phyloP scores from a whole-genome alignment of 352 stramenopile species.

The Globisporangium middletonii region DNA sequence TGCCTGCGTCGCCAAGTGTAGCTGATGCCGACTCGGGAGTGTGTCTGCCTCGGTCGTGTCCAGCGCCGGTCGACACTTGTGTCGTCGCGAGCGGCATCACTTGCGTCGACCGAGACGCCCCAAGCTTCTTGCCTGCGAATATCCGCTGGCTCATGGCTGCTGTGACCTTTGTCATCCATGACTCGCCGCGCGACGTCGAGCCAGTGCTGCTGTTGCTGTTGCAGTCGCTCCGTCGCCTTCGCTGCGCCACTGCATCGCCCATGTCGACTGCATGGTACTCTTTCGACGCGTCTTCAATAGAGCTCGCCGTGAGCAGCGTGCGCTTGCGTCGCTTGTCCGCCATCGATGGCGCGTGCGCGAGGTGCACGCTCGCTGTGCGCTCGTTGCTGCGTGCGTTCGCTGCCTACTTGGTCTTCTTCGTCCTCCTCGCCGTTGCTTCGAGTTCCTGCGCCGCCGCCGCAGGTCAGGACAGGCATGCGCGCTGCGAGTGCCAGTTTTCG shows the following conservation, averaged over 20 bases:
- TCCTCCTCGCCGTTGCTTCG: not conserved
- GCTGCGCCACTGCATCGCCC: conserved; percentile 1
- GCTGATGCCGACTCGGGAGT: not conserved
- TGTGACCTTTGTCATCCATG: conserved; percentile 67
- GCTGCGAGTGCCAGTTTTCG: no score
- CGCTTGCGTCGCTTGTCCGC: conserved; percentile 34
- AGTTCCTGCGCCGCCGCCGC: not conserved
- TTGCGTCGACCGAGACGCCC: conserved; percentile 49
- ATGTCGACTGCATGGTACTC: conserved; percentile 37
- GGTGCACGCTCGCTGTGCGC: conserved; percentile 10
- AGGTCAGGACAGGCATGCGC: not conserved
- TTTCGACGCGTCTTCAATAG: conserved; percentile 16
- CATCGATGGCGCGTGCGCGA: conserved; percentile 16
- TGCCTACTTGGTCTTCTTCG: not conserved
- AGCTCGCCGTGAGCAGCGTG: conserved; percentile 18
- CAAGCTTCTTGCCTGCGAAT: conserved; percentile 46
- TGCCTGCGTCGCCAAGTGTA: not conserved
- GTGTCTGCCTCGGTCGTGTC: not conserved
- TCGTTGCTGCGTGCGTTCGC: not conserved
- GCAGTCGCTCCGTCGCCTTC: conserved; percentile 21
- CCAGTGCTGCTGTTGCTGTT: conserved; percentile 13
- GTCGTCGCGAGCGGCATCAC: conserved; percentile 35
- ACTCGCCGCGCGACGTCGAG: conserved; percentile 28
- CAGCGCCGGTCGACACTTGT: not conserved
- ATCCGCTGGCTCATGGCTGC: conserved; percentile 55